Evolutionary conservation across 208 protist species (phyloP).

Genomic region (Vickermania spadyakhi): DNA sequence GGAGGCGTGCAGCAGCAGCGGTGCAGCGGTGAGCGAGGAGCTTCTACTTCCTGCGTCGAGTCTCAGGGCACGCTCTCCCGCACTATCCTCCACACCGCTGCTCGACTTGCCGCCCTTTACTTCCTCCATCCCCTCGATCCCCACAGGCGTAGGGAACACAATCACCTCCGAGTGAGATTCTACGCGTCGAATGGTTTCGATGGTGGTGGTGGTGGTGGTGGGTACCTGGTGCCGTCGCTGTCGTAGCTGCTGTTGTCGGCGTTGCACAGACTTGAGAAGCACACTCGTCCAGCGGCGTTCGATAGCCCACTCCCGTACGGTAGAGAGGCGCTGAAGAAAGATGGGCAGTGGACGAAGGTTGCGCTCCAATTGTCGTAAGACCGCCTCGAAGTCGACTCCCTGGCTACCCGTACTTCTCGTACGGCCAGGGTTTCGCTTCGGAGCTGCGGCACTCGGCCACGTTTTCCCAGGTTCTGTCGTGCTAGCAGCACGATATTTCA

Average conservation of each 20-base stretch:
- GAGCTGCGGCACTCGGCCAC: too few species aligned
- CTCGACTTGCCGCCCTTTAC: not conserved
- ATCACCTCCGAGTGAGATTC: not conserved
- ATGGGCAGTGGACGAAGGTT: constrained; percentile 59
- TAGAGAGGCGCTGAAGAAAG: constrained; percentile 45
- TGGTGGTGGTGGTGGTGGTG: not conserved
- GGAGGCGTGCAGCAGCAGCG: not conserved
- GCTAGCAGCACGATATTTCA: too few species aligned
- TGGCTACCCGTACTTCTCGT: too few species aligned
- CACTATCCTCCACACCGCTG: not conserved
- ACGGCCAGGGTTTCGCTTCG: too few species aligned
- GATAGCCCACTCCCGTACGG: constrained; percentile 25
- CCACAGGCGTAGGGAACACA: not conserved
- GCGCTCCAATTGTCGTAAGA: constrained; percentile 59
- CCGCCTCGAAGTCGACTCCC: constrained; percentile 52
- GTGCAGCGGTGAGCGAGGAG: not conserved
- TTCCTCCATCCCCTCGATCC: not conserved
- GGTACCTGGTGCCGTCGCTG: not conserved
- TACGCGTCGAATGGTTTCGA: not conserved
- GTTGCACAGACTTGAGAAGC: constrained; percentile 7
- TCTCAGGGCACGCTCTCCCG: not conserved
- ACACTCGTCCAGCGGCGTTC: constrained; percentile 21
- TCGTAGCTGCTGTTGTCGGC: not conserved
- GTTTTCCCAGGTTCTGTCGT: too few species aligned
- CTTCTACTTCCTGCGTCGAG: not conserved